phyloP scores from a whole-genome alignment of 2,329 filamentous ascomycete genomes.

The Aureobasidium melanogenum region DNA sequence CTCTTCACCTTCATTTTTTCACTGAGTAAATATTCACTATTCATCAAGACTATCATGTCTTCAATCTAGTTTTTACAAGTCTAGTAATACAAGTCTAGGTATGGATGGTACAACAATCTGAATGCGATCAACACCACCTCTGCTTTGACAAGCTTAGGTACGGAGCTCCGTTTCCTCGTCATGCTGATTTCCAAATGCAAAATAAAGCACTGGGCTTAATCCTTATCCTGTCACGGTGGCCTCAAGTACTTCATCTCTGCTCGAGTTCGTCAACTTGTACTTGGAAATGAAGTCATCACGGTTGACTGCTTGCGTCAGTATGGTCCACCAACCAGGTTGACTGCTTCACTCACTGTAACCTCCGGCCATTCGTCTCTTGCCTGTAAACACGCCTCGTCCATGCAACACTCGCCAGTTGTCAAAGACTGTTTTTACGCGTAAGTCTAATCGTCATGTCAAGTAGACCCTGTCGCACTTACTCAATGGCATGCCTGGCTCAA shows the following conservation, averaged over 20 bases:
- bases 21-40: no score
- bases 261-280: constrained; percentile 62
- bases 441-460: not conserved
- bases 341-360: constrained; percentile 63
- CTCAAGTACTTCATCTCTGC: constrained; percentile 21
- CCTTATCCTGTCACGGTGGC: constrained; percentile 25
- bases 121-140: not conserved
- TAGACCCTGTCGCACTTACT: constrained; percentile 43
- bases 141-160: not conserved
- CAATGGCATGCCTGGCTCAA: constrained; percentile 68
- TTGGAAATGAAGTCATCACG: constrained; percentile 73
- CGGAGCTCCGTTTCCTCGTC: not conserved
- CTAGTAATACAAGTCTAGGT: not conserved
- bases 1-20: not conserved
- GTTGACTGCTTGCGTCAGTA: constrained; percentile 46
- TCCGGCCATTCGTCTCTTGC: constrained; percentile 79
- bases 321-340: not conserved
- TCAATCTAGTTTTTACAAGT: no score
- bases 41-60: no score
- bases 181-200: not conserved
- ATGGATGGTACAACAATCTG: not conserved
- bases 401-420: constrained; percentile 95
- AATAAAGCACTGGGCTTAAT: not conserved
- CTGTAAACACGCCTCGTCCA: constrained; percentile 73
- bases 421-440: constrained; percentile 53